Evolutionary conservation across 768 basidiomycete genomes (phyloP).

Genomic region (Calocybe gangraenosa): DNA sequence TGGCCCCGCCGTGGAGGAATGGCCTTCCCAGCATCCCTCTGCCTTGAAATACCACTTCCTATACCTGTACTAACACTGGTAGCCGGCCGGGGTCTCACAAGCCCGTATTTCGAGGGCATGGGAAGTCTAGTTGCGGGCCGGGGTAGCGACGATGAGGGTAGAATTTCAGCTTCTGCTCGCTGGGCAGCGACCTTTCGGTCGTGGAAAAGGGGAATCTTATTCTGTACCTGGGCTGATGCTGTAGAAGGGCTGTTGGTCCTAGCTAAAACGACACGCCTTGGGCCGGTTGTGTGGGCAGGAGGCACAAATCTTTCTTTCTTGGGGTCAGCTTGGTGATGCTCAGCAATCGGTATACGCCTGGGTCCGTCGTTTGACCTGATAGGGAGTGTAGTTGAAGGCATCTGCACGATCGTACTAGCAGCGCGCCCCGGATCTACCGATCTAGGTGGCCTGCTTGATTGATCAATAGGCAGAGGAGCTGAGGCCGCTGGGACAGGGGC

Average conservation of each 20-base stretch:
- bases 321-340: conserved; percentile 5
- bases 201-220: conserved; percentile 8
- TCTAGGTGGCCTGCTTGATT: too few species aligned
- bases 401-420: too few species aligned
- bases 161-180: conserved; percentile 8
- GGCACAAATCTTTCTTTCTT: conserved; percentile 5
- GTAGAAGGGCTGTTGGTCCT: conserved; percentile 4
- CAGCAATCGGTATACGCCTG: conserved; percentile 28
- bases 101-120: conserved; percentile 8
- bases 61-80: not conserved
- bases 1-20: conserved; percentile 7
- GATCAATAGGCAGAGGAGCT: conserved; percentile 1
- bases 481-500: not conserved
- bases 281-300: conserved; percentile 7
- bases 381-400: too few species aligned
- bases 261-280: conserved; percentile 13
- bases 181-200: conserved; percentile 13
- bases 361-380: conserved; percentile 21
- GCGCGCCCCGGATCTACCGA: too few species aligned
- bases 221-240: conserved; percentile 3
- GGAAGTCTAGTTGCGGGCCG: conserved; percentile 16
- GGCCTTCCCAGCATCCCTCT: conserved; percentile 2
- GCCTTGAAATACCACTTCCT: not conserved
- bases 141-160: conserved; percentile 14
- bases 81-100: conserved; percentile 8